Percentiles rank a stretch among this genome's conserved stretches.
Evolutionary conservation across 1,284 basidiomycete species (phyloP).

Genomic region (Boletus smithii): DNA sequence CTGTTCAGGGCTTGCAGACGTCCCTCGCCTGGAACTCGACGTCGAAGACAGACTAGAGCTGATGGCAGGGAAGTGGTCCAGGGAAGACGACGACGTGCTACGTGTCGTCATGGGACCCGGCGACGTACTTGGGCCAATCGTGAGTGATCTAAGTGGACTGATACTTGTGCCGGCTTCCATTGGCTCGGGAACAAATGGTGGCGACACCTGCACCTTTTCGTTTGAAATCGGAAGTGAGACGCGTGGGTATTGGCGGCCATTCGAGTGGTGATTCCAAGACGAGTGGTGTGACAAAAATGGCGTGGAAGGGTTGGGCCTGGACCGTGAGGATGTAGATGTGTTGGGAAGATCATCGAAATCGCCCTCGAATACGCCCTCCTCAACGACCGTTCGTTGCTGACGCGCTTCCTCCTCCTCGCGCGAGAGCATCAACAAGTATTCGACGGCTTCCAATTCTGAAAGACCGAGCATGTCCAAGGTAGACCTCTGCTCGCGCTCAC

Average conservation of each 20-base stretch:
- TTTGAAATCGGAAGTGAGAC: slow-evolving; percentile 35
- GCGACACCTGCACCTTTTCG: slow-evolving; percentile 41
- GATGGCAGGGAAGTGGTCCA: slow-evolving; percentile 32
- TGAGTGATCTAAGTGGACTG: slow-evolving; percentile 22
- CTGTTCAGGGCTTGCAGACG: slow-evolving; percentile 12
- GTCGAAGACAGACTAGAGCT: slow-evolving; percentile 30
- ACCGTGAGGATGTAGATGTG: slow-evolving; percentile 15
- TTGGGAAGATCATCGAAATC: slow-evolving; percentile 49
- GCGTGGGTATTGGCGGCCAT: slow-evolving; percentile 21
- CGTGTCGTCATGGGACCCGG: slow-evolving; percentile 11
- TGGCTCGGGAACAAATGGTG: slow-evolving; percentile 37
- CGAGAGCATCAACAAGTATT: slow-evolving; percentile 83
- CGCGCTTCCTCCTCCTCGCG: slow-evolving; percentile 64
- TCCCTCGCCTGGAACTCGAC: slow-evolving; percentile 14
- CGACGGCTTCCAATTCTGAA: slow-evolving; percentile 73
- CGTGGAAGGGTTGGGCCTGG: slow-evolving; percentile 7
- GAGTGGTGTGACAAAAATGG: slow-evolving; percentile 4
- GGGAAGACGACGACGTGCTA: slow-evolving; percentile 22
- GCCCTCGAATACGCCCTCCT: slow-evolving; percentile 56
- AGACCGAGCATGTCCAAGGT: slow-evolving; percentile 65
- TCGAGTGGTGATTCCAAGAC: slow-evolving; percentile 4
- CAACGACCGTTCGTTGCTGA: slow-evolving; percentile 17
- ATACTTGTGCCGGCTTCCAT: slow-evolving; percentile 40
- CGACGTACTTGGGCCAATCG: slow-evolving; percentile 4
- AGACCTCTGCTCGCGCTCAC: slow-evolving; percentile 54